Evolutionary conservation across 2,329 filamentous ascomycete species (phyloP).

Genomic region (Reticulascus tulasneorum): DNA sequence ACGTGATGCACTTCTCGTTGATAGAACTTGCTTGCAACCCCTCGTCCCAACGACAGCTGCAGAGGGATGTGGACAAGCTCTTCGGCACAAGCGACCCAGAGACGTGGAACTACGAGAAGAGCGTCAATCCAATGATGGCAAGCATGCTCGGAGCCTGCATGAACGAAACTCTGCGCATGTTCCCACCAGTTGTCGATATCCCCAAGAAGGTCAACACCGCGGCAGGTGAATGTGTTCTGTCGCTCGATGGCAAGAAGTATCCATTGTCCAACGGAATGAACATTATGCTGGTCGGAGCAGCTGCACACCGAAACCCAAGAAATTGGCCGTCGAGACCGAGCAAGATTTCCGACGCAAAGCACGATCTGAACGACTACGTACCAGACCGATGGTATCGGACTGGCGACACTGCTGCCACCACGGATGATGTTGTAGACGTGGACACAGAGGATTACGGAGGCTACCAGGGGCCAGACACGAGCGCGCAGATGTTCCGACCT

Average conservation of each 20-base stretch:
- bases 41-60: constrained; percentile 59
- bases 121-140: constrained; percentile 61
- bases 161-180: constrained; percentile 71
- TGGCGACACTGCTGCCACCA: constrained; percentile 17
- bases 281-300: constrained; percentile 53
- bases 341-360: constrained; percentile 33
- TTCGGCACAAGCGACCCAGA: constrained; percentile 54
- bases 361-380: constrained; percentile 64
- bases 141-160: constrained; percentile 71
- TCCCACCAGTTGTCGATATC: constrained; percentile 68
- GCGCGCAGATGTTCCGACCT: constrained; percentile 57
- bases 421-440: constrained; percentile 18
- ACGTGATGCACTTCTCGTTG: constrained; percentile 67
- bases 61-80: constrained; percentile 64
- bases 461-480: constrained; percentile 57
- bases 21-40: constrained; percentile 65
- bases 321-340: constrained; percentile 63
- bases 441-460: constrained; percentile 51
- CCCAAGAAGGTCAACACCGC: constrained; percentile 61
- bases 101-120: constrained; percentile 68
- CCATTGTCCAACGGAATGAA: constrained; percentile 53
- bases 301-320: constrained; percentile 63
- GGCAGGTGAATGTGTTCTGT: constrained; percentile 51
- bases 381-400: constrained; percentile 68
- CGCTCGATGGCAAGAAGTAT: constrained; percentile 53